Conservation (phyloP, 2,329 filamentous ascomycete species). For the Calonectria crousiana region DNA sequence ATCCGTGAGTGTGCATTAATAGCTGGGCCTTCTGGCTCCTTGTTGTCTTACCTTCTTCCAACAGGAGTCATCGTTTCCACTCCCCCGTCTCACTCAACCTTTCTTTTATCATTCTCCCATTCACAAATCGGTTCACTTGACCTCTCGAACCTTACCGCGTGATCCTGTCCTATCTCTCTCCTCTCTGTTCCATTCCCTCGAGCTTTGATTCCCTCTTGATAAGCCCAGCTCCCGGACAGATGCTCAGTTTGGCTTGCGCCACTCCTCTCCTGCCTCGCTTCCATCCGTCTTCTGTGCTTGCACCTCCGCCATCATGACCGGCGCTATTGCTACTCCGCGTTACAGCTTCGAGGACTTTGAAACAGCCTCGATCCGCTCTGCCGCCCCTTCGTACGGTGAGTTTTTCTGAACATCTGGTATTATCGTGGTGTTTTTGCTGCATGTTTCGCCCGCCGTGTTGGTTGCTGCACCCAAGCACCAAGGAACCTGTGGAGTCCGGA, state of each 20-base stretch:
- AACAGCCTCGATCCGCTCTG: conserved; percentile 74
- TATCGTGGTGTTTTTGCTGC: conserved; percentile 7
- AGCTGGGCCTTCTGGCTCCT: conserved; percentile 41
- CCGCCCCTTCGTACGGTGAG: conserved; percentile 76
- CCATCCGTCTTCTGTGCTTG: conserved; percentile 27
- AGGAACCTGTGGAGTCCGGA: conserved; percentile 16
- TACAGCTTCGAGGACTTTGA: conserved; percentile 70
- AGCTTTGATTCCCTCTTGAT: conserved; percentile 29
- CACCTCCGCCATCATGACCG: conserved; percentile 47
- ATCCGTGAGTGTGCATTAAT: conserved; percentile 44
- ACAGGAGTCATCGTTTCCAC: conserved; percentile 38
- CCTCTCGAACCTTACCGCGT: conserved; percentile 25
- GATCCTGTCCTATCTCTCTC: conserved; percentile 5
- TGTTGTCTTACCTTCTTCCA: conserved; percentile 40
- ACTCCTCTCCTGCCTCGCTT: conserved; percentile 34
- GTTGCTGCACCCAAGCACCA: conserved; percentile 6
- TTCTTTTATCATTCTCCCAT: conserved; percentile 30
- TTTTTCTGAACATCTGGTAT: conserved; percentile 22
- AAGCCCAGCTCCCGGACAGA: conserved; percentile 31
- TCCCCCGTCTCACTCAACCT: conserved; percentile 36
- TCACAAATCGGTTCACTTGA: conserved; percentile 31
- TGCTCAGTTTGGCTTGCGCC: conserved; percentile 39
- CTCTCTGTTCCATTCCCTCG: conserved; percentile 8
- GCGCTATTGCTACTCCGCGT: conserved; percentile 46
- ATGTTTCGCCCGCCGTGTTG: conserved; percentile 15